Evolutionary conservation across 441 rosid species (phyloP).

Genomic region (Eruca vesicaria): DNA sequence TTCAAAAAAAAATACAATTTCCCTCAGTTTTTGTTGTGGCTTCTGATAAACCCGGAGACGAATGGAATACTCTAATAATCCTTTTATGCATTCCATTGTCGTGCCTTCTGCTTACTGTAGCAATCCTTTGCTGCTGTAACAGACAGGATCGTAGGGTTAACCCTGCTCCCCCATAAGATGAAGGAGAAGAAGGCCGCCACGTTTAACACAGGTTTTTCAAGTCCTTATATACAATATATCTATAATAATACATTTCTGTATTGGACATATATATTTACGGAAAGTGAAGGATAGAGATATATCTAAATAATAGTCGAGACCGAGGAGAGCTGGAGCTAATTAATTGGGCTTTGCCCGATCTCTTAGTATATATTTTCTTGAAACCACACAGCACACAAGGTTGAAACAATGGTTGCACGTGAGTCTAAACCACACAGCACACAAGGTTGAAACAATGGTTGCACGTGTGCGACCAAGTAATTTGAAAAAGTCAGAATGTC

Average conservation of each 20-base stretch:
- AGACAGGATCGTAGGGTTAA: background rate
- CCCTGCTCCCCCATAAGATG: background rate
- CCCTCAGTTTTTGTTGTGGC: background rate
- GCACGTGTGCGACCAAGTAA: constrained; percentile 30
- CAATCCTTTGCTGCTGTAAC: background rate
- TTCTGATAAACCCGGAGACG: background rate
- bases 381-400: too few relatives aligned
- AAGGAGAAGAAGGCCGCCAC: background rate
- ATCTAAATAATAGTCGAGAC: background rate
- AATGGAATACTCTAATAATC: background rate
- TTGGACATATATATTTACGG: background rate
- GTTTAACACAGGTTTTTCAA: background rate
- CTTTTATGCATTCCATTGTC: background rate
- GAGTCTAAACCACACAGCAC: too few relatives aligned
- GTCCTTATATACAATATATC: background rate
- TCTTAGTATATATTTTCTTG: background rate
- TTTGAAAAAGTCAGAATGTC: constrained; percentile 7
- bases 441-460: constrained; percentile 30
- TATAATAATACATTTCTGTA: background rate
- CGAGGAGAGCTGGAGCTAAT: background rate
- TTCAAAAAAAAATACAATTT: background rate
- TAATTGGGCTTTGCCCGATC: background rate
- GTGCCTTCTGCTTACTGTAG: background rate
- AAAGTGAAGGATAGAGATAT: background rate
- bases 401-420: constrained; percentile 37